phyloP scores from a whole-genome alignment of 257 asterid genomes.

The Eustoma russellianum region DNA sequence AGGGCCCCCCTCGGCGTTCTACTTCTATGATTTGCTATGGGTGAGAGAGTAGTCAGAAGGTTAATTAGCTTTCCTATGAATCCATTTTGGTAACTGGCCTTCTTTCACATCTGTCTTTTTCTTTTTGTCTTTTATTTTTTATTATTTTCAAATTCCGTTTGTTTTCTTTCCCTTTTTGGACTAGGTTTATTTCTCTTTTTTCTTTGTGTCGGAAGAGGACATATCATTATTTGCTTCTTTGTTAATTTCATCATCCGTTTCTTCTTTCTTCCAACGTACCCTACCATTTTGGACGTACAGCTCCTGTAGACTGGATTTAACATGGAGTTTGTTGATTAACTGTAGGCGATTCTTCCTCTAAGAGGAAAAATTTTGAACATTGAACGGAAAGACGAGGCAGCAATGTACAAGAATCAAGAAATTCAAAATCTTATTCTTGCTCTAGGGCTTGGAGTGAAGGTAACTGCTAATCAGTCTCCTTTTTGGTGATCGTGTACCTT shows the following conservation, averaged over 20 bases:
- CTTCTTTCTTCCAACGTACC: background rate
- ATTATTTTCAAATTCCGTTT: no score
- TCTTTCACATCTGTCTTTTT: no score
- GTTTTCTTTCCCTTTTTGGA: no score
- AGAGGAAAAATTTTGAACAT: conserved; percentile 95
- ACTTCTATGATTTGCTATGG: no score
- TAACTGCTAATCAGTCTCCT: conserved; percentile 12
- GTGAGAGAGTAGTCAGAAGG: no score
- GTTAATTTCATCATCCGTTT: background rate
- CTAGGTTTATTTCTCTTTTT: no score
- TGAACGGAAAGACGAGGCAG: conserved; percentile 94
- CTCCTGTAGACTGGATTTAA: conserved; percentile 1
- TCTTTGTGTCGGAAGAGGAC: no score
- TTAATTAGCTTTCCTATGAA: no score
- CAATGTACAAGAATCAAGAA: conserved; percentile 97
- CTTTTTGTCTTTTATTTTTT: no score
- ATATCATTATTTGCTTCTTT: no score
- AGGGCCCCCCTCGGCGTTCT: no score
- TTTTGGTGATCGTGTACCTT: conserved; percentile 5
- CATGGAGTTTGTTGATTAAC: conserved; percentile 13
- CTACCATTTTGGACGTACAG: background rate
- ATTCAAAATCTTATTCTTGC: conserved; percentile 96
- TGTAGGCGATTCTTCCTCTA: conserved; percentile 95
- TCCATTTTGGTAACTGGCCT: no score
- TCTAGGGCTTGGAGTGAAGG: conserved; percentile 98